These are phyloP conservation scores for Rubus parviflorus DNA, from an alignment of 306 rosid species.

Conservation along the genomic window DNA sequence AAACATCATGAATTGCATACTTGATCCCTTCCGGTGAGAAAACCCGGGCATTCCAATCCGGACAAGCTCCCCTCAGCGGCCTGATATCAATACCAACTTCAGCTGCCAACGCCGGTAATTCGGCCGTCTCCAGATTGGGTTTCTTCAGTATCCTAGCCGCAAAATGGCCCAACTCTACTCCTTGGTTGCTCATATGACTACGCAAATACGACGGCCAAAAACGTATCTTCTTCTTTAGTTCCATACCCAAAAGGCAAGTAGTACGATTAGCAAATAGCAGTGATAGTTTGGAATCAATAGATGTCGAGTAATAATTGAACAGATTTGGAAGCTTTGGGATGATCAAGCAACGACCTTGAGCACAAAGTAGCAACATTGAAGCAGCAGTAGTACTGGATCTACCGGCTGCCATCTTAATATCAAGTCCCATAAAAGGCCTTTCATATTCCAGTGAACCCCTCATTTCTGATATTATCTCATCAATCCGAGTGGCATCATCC, in stretches of 20 bases:
- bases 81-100: conserved; percentile 7
- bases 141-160: conserved; percentile 11
- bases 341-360: conserved; percentile 2
- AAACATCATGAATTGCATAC: background rate
- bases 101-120: background rate
- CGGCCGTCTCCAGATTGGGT: background rate
- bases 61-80: background rate
- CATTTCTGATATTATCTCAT: too few relatives aligned
- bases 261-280: background rate
- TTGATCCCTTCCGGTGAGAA: background rate
- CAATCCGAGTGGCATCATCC: too few relatives aligned
- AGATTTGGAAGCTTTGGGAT: background rate
- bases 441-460: too few relatives aligned
- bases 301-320: too few relatives aligned
- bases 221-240: too few relatives aligned
- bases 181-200: too few relatives aligned
- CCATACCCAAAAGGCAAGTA: background rate
- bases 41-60: background rate
- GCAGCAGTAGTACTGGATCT: too few relatives aligned
- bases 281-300: too few relatives aligned
- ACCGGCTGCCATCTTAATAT: too few relatives aligned
- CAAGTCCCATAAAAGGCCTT: background rate
- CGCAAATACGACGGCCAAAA: too few relatives aligned
- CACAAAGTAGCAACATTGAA: conserved; percentile 2
- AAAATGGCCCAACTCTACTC: background rate